Evolutionary conservation across 1,139 yeast species (phyloP).

Genomic region (Candida labiduridarum): DNA sequence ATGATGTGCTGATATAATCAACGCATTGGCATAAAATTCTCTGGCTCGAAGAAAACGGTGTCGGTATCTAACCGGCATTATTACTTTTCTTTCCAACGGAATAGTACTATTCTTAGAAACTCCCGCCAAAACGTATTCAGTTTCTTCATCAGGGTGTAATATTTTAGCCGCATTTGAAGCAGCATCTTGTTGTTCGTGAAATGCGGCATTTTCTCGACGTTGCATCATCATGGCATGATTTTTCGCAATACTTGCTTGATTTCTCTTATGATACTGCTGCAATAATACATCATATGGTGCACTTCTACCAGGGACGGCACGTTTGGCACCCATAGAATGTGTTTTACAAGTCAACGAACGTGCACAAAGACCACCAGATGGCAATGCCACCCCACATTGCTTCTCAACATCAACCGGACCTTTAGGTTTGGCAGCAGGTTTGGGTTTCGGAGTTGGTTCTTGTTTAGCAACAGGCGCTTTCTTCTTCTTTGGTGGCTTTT

Average conservation of each 20-base stretch:
- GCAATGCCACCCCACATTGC: conserved; percentile 94
- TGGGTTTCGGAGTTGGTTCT: conserved; percentile 32
- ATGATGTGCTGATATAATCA: conserved; percentile 40
- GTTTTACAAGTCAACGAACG: conserved; percentile 95
- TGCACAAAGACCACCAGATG: conserved; percentile 93
- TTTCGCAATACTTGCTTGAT: conserved; percentile 88
- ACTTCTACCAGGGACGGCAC: conserved; percentile 91
- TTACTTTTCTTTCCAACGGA: conserved; percentile 77
- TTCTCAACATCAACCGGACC: conserved; percentile 92
- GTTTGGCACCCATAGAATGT: conserved; percentile 96
- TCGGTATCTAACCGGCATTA: conserved; percentile 71
- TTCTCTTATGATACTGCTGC: conserved; percentile 88
- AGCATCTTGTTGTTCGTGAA: conserved; percentile 28
- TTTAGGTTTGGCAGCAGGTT: conserved; percentile 58
- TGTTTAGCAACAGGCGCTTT: conserved; percentile 16
- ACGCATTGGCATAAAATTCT: conserved; percentile 72
- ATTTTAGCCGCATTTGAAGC: conserved; percentile 28
- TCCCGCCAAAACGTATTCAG: conserved; percentile 92
- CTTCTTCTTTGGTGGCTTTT: background rate
- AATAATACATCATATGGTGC: conserved; percentile 88
- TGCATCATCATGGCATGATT: conserved; percentile 70
- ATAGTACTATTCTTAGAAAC: conserved; percentile 76
- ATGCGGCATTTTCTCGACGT: conserved; percentile 48
- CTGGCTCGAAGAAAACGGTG: conserved; percentile 79
- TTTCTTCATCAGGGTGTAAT: conserved; percentile 84